Evolutionary conservation across 2,329 filamentous ascomycete species (phyloP), one percentile per base, ranked within the genome.

Genomic region (Aspergillus ustus): DNA sequence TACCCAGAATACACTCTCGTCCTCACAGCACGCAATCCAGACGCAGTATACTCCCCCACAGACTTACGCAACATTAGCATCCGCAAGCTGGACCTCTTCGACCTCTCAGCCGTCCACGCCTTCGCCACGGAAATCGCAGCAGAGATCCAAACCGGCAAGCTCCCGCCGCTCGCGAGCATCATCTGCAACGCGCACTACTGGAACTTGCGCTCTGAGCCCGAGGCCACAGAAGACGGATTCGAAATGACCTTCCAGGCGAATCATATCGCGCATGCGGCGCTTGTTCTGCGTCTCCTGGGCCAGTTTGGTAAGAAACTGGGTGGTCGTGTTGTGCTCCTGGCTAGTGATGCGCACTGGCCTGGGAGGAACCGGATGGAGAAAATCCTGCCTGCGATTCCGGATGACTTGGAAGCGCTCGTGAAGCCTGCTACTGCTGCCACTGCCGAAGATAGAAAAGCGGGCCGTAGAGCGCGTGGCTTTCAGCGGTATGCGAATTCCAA

Each of bases 181-280:
- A 43, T 63, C 43, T 63, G 61, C 52, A 60, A 60, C 43, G 61
- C 61, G 1, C 57, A 45, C 13, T 48, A 60, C 57, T 63, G 60
- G 56, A 52, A 60, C 29, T 11, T 57, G 3, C 48, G 49, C 22
- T 22, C 31, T 4, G 52, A 45, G 43, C 15, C 29, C 17, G 48
- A 57, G 29, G 13, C 31, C 19, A 61, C 53, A 7, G 20, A 15
- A 11, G 59, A 61, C 15, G 59, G 50, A 1, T 22, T 50, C 22
- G 60, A 58, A 19, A 54, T 34, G 50, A 61, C 54, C 8, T 58
- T 61, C 7, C 60, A 61, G 29, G 50, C 58, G 5, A 61, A 61
- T 28, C 50, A 57, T 29, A 22, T 61, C 4, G 54, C 55, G 6
- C 60, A 58, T n/a, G 40, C 60, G 7, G 48, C 50, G 15, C 44